These are phyloP conservation scores for Saksenaea oblongispora DNA, from an alignment of 371 early-diverging fungal species.

Conservation along the genomic window DNA sequence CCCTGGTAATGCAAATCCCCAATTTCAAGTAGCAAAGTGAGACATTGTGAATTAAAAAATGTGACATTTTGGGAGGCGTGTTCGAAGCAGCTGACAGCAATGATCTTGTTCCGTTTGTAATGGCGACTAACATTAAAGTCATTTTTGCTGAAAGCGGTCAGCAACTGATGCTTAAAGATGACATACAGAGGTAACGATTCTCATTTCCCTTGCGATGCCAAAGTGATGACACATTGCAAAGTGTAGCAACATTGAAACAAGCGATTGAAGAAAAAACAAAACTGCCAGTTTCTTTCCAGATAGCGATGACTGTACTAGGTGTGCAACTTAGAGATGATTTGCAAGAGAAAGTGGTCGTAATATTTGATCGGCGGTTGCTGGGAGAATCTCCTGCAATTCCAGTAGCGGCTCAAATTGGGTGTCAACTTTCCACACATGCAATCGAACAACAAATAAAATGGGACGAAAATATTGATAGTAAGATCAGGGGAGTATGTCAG, in stretches of 20 bases:
- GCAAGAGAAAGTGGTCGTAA: neutral
- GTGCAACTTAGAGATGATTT: constrained; percentile 11
- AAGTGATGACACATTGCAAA: neutral
- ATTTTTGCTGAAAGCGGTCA: neutral
- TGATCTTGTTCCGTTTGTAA: neutral
- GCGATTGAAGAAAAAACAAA: constrained; percentile 1
- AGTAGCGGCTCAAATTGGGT: neutral
- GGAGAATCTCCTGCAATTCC: neutral
- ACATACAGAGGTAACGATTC: neutral
- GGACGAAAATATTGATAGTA: neutral
- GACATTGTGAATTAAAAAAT: neutral
- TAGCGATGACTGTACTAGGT: constrained; percentile 11
- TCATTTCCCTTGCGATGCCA: too few relatives aligned
- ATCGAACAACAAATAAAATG: neutral
- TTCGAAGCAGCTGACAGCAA: neutral
- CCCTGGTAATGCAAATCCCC: too few relatives aligned
- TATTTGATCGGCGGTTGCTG: constrained; percentile 24
- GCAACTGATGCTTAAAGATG: neutral
- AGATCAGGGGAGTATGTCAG: constrained; percentile 1
- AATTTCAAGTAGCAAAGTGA: too few relatives aligned
- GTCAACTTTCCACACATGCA: neutral
- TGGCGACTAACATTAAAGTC: neutral
- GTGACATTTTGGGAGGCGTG: neutral
- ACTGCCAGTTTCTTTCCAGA: constrained; percentile 10
- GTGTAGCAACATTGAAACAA: constrained; percentile 1